Percentiles rank a stretch among this genome's conserved stretches.
These are phyloP conservation scores for Amanita pallidorosea DNA, from an alignment of 768 basidiomycete genomes.

Conservation along the genomic window DNA sequence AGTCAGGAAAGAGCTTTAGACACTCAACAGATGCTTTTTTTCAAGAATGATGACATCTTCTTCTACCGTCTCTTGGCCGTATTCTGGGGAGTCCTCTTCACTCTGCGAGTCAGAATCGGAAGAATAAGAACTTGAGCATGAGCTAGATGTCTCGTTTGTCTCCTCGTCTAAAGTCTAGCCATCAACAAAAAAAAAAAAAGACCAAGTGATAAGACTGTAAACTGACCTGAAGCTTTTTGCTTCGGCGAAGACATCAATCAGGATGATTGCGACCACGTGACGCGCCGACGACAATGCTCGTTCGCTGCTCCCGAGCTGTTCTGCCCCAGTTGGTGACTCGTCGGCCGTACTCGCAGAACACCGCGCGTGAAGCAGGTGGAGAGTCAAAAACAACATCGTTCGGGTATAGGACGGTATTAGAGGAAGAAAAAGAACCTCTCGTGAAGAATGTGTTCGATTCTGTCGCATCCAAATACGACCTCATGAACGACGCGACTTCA, in stretches of 20 bases:
- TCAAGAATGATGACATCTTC: conserved; percentile 48
- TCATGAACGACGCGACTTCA: conserved; percentile 99
- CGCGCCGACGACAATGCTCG: neutral
- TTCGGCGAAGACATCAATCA: neutral
- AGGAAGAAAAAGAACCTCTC: conserved; percentile 77
- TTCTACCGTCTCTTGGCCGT: conserved; percentile 37
- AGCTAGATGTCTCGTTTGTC: neutral
- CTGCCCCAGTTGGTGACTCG: neutral
- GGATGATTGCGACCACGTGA: neutral
- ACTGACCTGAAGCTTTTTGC: neutral
- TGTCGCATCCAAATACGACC: conserved; percentile 89
- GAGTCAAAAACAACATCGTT: conserved; percentile 65
- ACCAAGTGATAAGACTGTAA: neutral
- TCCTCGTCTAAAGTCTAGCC: neutral
- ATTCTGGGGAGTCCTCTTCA: conserved; percentile 38
- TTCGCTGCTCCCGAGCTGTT: neutral
- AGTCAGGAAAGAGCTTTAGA: conserved; percentile 1
- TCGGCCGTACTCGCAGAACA: neutral
- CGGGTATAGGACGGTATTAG: conserved; percentile 84
- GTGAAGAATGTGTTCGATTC: conserved; percentile 93
- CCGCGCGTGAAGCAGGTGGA: conserved; percentile 5
- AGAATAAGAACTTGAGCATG: conserved; percentile 14
- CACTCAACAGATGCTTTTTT: conserved; percentile 24
- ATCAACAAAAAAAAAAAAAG: neutral
- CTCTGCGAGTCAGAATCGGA: conserved; percentile 18